Base-by-base conservation (phyloP, 768 basidiomycete genomes). In the Mrakia frigida region DNA sequence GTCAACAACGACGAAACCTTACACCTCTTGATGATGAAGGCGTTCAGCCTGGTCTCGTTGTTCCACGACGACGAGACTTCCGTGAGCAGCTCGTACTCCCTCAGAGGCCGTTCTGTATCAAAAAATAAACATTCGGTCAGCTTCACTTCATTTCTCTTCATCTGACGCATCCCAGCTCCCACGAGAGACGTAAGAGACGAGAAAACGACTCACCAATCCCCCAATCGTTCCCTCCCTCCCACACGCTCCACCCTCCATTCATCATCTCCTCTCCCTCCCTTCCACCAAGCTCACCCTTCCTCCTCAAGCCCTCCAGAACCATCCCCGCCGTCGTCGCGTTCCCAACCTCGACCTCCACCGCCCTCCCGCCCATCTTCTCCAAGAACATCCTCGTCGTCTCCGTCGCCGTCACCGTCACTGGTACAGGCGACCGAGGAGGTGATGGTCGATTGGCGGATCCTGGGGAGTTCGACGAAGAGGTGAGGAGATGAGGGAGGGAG, bases 21-120 rank as follows among this genome's bases (percentile, higher is more conserved):
- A 10, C 92, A 92, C 81, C 88, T 85, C 84, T 89, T 92, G 82
- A 93, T 85, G 72, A 97, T 85, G 80, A 97, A 91, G 33, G 88
- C 87, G 80, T 95, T 96, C 80, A 91, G 85, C 76, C 88, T 86
- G 80, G 90, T 91, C 79, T 92, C 89, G 81, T 89, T 89, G 83
- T 94, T 90, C 95, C 96, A 99, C 4, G 93, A 91, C 28, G 89
- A 88, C 78, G 90, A 88, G 41, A 98, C 87, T 75, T 92, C 91
- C 10, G 87, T 84, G 0, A 97, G 82, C n/a, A 90, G 84, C 82
- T 99, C 96, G 80, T 90, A 99, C 82, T 89, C 89, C 74, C 97
- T 86, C 50, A 98, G 86, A 23, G 94, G 94, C 0, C 96, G 90
- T 83, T 99, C 96, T 94, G 81, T 21, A 79, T 71, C 70, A 31